A percentile compares a stretch with the other conserved stretches of the same genome.
Evolutionary conservation across 2,329 filamentous ascomycete species (phyloP).

Genomic region (Mycogone perniciosa): DNA sequence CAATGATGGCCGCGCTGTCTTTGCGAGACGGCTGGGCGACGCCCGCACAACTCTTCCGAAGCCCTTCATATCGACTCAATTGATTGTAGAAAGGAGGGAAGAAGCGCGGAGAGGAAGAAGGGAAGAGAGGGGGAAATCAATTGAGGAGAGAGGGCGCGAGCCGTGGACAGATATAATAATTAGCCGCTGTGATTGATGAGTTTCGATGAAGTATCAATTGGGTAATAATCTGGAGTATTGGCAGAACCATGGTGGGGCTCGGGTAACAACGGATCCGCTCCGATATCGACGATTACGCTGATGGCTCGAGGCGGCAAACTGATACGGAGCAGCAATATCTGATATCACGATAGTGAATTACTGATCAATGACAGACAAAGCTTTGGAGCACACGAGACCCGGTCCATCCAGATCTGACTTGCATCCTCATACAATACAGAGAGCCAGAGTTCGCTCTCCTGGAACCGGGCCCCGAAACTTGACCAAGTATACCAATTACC

Average conservation of each 20-base stretch:
- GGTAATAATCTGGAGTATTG: slow-evolving; percentile 3
- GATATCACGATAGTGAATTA: too few relatives aligned
- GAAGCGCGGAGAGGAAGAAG: slow-evolving; percentile 7
- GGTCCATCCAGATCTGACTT: neutral
- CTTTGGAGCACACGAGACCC: neutral
- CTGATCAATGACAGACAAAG: too few relatives aligned
- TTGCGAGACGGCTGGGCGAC: slow-evolving; percentile 18
- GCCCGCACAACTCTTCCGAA: slow-evolving; percentile 26
- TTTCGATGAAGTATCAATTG: slow-evolving; percentile 10
- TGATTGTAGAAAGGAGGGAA: slow-evolving; percentile 9
- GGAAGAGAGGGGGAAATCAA: slow-evolving; percentile 5
- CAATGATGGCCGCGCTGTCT: slow-evolving; percentile 1
- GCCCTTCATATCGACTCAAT: slow-evolving; percentile 26
- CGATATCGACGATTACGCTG: slow-evolving; percentile 16
- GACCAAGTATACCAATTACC: slow-evolving; percentile 27
- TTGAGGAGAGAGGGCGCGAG: slow-evolving; percentile 1
- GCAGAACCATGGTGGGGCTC: slow-evolving; percentile 18
- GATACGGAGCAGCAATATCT: too few relatives aligned
- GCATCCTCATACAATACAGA: neutral
- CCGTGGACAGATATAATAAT: slow-evolving; percentile 1
- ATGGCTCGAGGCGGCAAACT: neutral
- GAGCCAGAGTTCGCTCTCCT: neutral
- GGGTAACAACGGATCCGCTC: slow-evolving; percentile 20
- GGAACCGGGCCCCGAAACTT: slow-evolving; percentile 15
- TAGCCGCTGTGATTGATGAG: neutral